Conservation (phyloP, 83 land plant genomes). For the Thuja plicata region DNA sequence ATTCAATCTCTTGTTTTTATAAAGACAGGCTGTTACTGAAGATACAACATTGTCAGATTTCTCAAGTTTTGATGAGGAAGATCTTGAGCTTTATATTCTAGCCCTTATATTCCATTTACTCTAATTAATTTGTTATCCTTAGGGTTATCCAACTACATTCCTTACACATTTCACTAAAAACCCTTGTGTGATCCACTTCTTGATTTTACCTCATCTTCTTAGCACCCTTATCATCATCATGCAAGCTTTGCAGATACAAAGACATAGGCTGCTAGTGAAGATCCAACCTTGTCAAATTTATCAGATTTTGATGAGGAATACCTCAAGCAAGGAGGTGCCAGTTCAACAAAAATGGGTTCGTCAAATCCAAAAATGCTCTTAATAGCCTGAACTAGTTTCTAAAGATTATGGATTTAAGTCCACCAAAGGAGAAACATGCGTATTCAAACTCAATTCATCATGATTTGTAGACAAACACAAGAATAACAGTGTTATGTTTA, state of each 20-base stretch:
- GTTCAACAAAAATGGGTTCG: neutral
- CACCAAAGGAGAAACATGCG: neutral
- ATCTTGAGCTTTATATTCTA: too few relatives aligned
- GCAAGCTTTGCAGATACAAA: too few relatives aligned
- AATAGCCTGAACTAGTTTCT: neutral
- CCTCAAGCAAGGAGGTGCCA: neutral
- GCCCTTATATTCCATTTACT: too few relatives aligned
- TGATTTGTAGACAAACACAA: neutral
- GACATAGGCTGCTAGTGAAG: neutral
- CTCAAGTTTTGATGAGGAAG: neutral
- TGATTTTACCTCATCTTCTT: too few relatives aligned
- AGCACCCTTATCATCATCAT: too few relatives aligned
- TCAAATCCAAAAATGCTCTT: neutral
- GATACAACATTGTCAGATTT: neutral
- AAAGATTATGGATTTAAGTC: neutral
- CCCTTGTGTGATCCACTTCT: too few relatives aligned
- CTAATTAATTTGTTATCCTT: too few relatives aligned
- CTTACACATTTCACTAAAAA: too few relatives aligned
- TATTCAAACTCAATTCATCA: neutral
- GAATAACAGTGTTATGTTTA: neutral
- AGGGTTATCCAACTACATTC: too few relatives aligned
- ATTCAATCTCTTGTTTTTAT: too few relatives aligned
- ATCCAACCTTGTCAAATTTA: neutral
- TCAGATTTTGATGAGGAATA: neutral
- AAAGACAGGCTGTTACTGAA: neutral